Evolutionary conservation across 2,329 filamentous ascomycete species (phyloP).

Genomic region (Colletotrichum aenigma): DNA sequence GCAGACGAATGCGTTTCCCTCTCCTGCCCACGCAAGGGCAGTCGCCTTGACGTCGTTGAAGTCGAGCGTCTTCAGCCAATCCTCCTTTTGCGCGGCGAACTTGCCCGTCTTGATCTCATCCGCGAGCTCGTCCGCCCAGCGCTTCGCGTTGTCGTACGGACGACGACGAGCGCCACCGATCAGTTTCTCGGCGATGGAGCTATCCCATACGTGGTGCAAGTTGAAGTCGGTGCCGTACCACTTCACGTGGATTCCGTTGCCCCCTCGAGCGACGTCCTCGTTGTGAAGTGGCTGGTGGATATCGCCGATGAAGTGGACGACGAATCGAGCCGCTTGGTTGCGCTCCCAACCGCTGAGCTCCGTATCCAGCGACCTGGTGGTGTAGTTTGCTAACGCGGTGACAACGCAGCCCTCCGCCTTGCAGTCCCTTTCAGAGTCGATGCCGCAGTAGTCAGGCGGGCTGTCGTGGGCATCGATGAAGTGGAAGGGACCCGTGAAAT

Average conservation of each 20-base stretch:
- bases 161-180: constrained; percentile 59
- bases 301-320: constrained; percentile 72
- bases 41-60: constrained; percentile 59
- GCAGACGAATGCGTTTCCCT: constrained; percentile 68
- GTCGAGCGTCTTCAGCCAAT: constrained; percentile 63
- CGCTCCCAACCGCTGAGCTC: constrained; percentile 48
- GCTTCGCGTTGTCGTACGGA: constrained; percentile 53
- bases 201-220: constrained; percentile 77
- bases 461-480: constrained; percentile 72
- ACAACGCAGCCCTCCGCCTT: constrained; percentile 66
- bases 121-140: constrained; percentile 63
- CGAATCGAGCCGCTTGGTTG: constrained; percentile 67
- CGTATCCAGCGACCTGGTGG: constrained; percentile 54
- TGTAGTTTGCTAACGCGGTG: constrained; percentile 65
- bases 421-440: constrained; percentile 66
- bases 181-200: constrained; percentile 68
- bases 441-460: constrained; percentile 61
- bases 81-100: constrained; percentile 51
- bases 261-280: constrained; percentile 67
- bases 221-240: constrained; percentile 65
- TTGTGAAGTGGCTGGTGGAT: constrained; percentile 73
- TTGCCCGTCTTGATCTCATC: constrained; percentile 59
- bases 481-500: constrained; percentile 67
- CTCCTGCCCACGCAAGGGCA: constrained; percentile 66
- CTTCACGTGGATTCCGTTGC: constrained; percentile 69